These are phyloP conservation scores for Phlebiopsis gigantea DNA, from an alignment of 768 basidiomycete species.

Conservation along the genomic window DNA sequence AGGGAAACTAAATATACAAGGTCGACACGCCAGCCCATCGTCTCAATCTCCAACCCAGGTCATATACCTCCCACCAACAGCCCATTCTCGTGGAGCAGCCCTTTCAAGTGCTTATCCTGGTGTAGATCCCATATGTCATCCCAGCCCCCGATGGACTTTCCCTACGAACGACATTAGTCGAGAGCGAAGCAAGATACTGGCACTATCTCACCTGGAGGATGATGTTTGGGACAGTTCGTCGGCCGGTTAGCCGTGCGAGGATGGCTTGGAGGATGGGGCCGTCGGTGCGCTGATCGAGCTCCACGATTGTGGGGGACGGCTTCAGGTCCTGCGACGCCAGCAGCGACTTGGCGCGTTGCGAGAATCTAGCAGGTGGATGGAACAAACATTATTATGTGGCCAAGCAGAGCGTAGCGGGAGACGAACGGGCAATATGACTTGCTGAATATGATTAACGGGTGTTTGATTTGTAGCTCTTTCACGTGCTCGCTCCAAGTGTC, in stretches of 20 bases:
- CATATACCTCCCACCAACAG: slow-evolving; percentile 24
- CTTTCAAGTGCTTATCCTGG: slow-evolving; percentile 36
- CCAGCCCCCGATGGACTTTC: slow-evolving; percentile 40
- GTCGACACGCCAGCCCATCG: no score
- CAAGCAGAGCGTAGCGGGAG: not conserved
- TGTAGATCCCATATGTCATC: slow-evolving; percentile 56
- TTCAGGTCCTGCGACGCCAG: slow-evolving; percentile 53
- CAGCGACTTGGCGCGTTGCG: slow-evolving; percentile 55
- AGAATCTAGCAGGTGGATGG: slow-evolving; percentile 39
- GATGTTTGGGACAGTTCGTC: slow-evolving; percentile 72
- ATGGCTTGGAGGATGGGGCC: slow-evolving; percentile 57
- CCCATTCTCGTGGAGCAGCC: slow-evolving; percentile 44
- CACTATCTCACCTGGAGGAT: slow-evolving; percentile 44
- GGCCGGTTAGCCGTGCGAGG: slow-evolving; percentile 59
- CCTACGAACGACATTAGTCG: slow-evolving; percentile 9
- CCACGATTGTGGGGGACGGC: slow-evolving; percentile 64
- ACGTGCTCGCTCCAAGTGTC: slow-evolving; percentile 42
- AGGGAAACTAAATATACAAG: no score
- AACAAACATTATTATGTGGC: not conserved
- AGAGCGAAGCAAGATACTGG: not conserved
- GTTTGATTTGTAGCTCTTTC: slow-evolving; percentile 36
- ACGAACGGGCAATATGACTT: slow-evolving; percentile 80
- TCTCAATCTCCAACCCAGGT: not conserved
- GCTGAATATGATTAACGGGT: slow-evolving; percentile 76
- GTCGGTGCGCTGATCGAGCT: slow-evolving; percentile 68